Percentiles rank a stretch among this genome's conserved stretches.
These are phyloP conservation scores for Aurinia saxatilis DNA, from an alignment of 345 rosid species.

Conservation along the genomic window DNA sequence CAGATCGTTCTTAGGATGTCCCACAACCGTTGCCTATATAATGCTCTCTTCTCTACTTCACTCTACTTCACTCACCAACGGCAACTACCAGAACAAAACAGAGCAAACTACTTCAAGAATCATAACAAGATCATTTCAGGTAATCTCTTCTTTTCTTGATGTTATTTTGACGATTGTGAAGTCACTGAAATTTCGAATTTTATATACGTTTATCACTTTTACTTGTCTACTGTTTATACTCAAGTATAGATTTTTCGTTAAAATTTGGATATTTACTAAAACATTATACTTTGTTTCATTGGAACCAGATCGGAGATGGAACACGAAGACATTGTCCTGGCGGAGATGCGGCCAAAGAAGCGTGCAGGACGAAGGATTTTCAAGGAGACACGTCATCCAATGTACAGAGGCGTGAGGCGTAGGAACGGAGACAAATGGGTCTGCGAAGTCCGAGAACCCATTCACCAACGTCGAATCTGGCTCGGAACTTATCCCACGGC, in stretches of 20 bases:
- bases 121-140: background rate
- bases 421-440: slow-evolving; percentile 62
- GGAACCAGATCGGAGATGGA: slow-evolving; percentile 10
- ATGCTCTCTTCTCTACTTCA: background rate
- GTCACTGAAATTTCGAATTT: no score
- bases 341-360: slow-evolving; percentile 47
- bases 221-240: background rate
- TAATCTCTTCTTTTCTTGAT: background rate
- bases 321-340: slow-evolving; percentile 23
- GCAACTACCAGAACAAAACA: background rate
- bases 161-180: background rate
- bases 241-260: background rate
- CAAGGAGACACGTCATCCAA: slow-evolving; percentile 65
- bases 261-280: background rate
- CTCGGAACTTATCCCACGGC: slow-evolving; percentile 63
- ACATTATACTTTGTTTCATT: background rate
- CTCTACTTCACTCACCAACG: background rate
- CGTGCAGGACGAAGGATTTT: slow-evolving; percentile 48
- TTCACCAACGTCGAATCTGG: slow-evolving; percentile 52
- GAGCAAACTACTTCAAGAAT: background rate
- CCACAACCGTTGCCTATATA: slow-evolving; percentile 1
- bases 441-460: slow-evolving; percentile 58
- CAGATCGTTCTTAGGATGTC: background rate
- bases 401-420: slow-evolving; percentile 47
- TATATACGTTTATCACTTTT: no score